Conservation (phyloP, 2,329 filamentous ascomycete species). For the Phaeosphaeria sp. region DNA sequence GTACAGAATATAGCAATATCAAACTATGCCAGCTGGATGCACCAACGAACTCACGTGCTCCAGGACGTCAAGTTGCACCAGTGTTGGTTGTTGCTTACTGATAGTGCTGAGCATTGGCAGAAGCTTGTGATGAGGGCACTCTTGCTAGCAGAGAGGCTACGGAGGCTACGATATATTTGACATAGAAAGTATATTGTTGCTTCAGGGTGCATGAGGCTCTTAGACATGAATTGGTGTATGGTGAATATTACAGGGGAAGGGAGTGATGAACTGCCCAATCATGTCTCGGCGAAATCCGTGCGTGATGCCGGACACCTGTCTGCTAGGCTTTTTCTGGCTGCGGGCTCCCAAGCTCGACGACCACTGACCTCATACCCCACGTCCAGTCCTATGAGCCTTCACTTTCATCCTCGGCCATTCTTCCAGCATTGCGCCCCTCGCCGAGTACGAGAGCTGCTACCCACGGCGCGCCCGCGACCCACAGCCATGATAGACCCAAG, state of each 20-base stretch:
- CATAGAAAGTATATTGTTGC: not conserved
- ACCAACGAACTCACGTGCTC: not conserved
- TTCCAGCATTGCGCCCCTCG: constrained; percentile 25
- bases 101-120: not conserved
- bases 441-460: constrained; percentile 23
- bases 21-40: too few species aligned
- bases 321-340: constrained; percentile 32
- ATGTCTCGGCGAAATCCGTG: constrained; percentile 15
- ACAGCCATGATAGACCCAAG: constrained; percentile 49
- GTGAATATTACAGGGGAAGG: not conserved
- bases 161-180: not conserved
- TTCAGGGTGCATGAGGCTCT: not conserved
- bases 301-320: constrained; percentile 15
- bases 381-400: constrained; percentile 28
- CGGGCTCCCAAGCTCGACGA: constrained; percentile 17
- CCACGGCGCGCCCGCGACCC: constrained; percentile 27
- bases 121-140: not conserved
- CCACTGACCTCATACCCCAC: constrained; percentile 41
- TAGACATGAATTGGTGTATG: not conserved
- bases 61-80: not conserved
- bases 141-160: not conserved
- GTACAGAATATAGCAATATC: too few species aligned
- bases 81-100: not conserved
- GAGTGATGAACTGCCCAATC: constrained; percentile 20
- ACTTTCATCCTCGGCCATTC: constrained; percentile 27